phyloP scores from a whole-genome alignment of 805 yeast species.

The Naumovozyma castellii region DNA sequence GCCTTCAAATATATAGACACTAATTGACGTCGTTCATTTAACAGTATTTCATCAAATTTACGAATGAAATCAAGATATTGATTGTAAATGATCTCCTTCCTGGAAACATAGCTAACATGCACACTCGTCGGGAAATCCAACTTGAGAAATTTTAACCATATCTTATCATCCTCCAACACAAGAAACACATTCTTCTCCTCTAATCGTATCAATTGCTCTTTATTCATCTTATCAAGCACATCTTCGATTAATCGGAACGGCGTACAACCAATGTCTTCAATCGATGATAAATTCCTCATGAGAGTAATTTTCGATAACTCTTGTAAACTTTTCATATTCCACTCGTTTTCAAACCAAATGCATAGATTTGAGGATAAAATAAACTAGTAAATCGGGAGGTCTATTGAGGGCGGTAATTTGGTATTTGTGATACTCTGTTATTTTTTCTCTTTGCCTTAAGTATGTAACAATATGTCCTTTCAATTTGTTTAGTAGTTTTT shows the following conservation, averaged over 20 bases:
- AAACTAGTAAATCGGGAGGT: no score
- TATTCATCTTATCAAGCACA: slow-evolving; percentile 23
- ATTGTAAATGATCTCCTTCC: slow-evolving; percentile 15
- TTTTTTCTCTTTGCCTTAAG: no score
- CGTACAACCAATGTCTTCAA: slow-evolving; percentile 26
- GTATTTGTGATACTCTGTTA: no score
- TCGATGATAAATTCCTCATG: slow-evolving; percentile 16
- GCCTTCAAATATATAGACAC: slow-evolving; percentile 9
- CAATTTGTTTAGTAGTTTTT: no score
- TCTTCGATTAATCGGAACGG: slow-evolving; percentile 28
- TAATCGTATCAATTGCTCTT: slow-evolving; percentile 27
- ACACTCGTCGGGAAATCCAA: slow-evolving; percentile 31
- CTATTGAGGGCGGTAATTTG: no score
- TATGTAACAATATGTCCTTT: no score
- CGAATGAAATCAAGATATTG: slow-evolving; percentile 14
- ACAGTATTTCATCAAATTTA: slow-evolving; percentile 7
- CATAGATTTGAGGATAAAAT: no score
- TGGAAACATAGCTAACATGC: slow-evolving; percentile 24
- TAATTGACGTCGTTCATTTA: slow-evolving; percentile 9
- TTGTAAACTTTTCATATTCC: slow-evolving; percentile 10
- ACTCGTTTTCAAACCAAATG: neutral
- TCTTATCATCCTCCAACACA: slow-evolving; percentile 32
- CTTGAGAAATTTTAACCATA: slow-evolving; percentile 28
- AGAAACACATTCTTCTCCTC: slow-evolving; percentile 28
- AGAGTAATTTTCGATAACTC: slow-evolving; percentile 19